Percentiles rank a stretch among this genome's conserved stretches.
phyloP scores from a whole-genome alignment of 345 rosid species.

The Aurinia saxatilis region DNA sequence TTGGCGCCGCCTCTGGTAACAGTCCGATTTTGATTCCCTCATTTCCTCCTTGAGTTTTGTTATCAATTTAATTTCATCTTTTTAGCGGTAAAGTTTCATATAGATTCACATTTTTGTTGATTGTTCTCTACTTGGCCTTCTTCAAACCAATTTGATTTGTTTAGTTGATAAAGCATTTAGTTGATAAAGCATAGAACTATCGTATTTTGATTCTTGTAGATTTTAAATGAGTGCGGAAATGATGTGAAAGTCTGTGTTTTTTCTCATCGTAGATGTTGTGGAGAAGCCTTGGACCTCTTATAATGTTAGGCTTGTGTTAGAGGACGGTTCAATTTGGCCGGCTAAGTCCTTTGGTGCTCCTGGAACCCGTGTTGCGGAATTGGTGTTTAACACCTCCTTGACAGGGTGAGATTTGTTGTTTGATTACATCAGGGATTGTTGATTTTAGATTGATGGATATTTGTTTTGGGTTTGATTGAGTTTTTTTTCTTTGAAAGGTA shows the following conservation, averaged over 20 bases:
- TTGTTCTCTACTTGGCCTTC: no score
- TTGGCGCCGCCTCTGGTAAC: conserved; percentile 46
- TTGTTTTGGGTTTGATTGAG: neutral
- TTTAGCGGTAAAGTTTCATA: no score
- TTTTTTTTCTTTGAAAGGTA: conserved; percentile 42
- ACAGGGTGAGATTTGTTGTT: conserved; percentile 49
- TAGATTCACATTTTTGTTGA: neutral
- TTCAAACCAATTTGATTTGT: no score
- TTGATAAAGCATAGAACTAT: neutral
- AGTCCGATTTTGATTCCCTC: neutral
- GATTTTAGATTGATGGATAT: no score
- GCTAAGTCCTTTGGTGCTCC: conserved; percentile 96
- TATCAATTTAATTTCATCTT: no score
- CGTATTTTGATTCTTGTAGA: no score
- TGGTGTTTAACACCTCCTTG: conserved; percentile 92
- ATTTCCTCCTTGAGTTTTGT: no score
- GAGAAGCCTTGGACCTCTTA: conserved; percentile 85
- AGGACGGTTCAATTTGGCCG: conserved; percentile 89
- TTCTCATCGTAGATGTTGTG: conserved; percentile 29
- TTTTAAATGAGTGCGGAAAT: no score
- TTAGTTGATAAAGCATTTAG: no score
- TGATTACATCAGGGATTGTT: neutral
- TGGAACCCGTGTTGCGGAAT: conserved; percentile 92
- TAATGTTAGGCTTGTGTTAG: conserved; percentile 83
- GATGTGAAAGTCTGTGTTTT: no score